Evolutionary conservation across 352 stramenopile species (phyloP).

Genomic region (Phytophthora ohioensis): DNA sequence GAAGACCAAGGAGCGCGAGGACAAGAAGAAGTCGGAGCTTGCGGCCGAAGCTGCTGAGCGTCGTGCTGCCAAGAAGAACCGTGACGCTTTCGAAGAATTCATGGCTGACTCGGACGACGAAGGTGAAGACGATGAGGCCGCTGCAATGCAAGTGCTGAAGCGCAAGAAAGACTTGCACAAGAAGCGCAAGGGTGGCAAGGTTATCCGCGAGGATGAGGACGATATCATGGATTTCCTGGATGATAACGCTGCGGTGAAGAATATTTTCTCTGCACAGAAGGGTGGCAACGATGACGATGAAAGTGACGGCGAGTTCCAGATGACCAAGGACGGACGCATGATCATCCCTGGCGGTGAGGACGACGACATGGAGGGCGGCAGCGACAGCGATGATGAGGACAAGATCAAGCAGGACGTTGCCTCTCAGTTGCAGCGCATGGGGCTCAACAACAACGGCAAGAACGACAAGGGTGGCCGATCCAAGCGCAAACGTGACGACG

Average conservation of each 20-base stretch:
- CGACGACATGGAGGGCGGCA: conserved; percentile 55
- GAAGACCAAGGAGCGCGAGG: conserved; percentile 93
- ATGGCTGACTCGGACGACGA: conserved; percentile 88
- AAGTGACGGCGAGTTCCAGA: conserved; percentile 89
- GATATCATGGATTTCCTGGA: conserved; percentile 95
- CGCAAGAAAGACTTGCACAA: conserved; percentile 83
- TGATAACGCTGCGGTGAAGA: conserved; percentile 90
- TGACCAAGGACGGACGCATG: conserved; percentile 92
- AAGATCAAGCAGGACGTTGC: conserved; percentile 88
- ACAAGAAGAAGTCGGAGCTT: conserved; percentile 89
- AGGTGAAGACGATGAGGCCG: conserved; percentile 79
- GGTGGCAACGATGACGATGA: conserved; percentile 49
- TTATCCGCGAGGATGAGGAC: conserved; percentile 83
- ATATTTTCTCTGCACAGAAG: conserved; percentile 65
- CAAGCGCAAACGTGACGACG: conserved; percentile 76
- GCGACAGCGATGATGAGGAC: conserved; percentile 74
- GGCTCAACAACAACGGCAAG: conserved; percentile 61
- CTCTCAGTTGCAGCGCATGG: conserved; percentile 85
- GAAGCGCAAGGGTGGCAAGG: conserved; percentile 82
- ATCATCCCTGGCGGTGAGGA: conserved; percentile 81
- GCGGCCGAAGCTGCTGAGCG: conserved; percentile 48
- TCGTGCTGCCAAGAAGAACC: conserved; percentile 61
- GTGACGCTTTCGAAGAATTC: conserved; percentile 77
- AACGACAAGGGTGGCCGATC: conserved; percentile 34
- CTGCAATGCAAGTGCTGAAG: conserved; percentile 84